Conservation (phyloP, 257 asterid genomes). For the Echites panduratus region DNA sequence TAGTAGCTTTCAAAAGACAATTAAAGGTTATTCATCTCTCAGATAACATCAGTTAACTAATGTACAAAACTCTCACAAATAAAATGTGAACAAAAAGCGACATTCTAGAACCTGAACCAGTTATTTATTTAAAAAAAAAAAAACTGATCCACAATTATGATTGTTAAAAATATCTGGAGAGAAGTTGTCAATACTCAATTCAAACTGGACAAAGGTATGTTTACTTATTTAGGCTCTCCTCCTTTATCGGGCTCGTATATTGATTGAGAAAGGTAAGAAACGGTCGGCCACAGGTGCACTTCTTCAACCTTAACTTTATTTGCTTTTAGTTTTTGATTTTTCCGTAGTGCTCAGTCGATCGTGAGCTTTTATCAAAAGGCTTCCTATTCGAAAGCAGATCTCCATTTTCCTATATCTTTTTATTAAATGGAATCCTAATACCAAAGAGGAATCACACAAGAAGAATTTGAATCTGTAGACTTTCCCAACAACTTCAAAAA, state of each 20-base stretch:
- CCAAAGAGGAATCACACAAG: neutral
- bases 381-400: neutral
- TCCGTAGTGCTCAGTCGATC: neutral
- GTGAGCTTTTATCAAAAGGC: neutral
- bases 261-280: neutral
- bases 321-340: neutral
- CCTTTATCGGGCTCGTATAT: neutral
- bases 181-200: neutral
- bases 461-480: neutral
- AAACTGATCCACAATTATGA: neutral
- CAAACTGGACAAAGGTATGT: neutral
- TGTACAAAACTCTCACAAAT: neutral
- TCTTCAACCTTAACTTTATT: neutral
- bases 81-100: neutral
- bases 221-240: neutral
- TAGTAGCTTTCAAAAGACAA: too few relatives aligned
- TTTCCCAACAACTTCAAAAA: too few relatives aligned
- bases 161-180: neutral
- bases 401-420: neutral
- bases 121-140: neutral
- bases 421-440: neutral
- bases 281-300: neutral
- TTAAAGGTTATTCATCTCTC: too few relatives aligned
- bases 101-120: neutral
- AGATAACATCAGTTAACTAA: too few relatives aligned